phyloP scores from a whole-genome alignment of 1,139 yeast species.

The Yamadazyma atlantica region DNA sequence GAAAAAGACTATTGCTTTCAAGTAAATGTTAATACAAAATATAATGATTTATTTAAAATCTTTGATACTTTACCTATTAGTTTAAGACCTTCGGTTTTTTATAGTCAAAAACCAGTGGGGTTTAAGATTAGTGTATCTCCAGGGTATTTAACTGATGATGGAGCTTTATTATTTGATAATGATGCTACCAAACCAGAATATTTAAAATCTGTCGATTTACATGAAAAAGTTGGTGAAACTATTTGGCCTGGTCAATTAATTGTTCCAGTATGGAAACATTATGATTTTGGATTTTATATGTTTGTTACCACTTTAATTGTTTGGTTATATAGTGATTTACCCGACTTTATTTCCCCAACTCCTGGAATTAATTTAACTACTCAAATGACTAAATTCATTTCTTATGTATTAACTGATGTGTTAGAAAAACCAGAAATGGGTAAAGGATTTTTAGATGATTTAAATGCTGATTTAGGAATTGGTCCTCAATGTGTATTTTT shows the following conservation, averaged over 20 bases:
- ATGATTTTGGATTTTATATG: constrained; percentile 47
- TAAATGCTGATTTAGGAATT: constrained; percentile 36
- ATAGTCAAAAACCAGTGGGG: constrained; percentile 60
- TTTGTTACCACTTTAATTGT: constrained; percentile 47
- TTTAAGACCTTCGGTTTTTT: constrained; percentile 77
- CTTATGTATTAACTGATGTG: constrained; percentile 28
- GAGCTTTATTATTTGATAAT: constrained; percentile 68
- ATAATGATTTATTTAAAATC: constrained; percentile 58
- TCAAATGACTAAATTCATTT: constrained; percentile 35
- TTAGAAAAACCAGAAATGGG: constrained; percentile 41
- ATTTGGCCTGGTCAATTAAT: constrained; percentile 91
- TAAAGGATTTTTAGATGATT: constrained; percentile 47
- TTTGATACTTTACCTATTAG: constrained; percentile 70
- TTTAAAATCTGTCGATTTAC: constrained; percentile 42
- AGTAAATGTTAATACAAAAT: constrained; percentile 55
- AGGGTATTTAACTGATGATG: constrained; percentile 82
- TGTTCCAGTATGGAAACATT: constrained; percentile 74
- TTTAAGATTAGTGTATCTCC: constrained; percentile 73
- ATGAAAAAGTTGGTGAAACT: constrained; percentile 53
- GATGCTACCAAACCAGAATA: constrained; percentile 52
- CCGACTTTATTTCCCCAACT: constrained; percentile 84
- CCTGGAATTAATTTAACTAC: constrained; percentile 88
- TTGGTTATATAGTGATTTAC: constrained; percentile 93
- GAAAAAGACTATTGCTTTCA: constrained; percentile 92
- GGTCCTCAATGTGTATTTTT: constrained; percentile 70